Evolutionary conservation across 208 protist genomes (phyloP), one percentile per base, ranked within the genome.

Genomic region (Wallacemonas sp.): DNA sequence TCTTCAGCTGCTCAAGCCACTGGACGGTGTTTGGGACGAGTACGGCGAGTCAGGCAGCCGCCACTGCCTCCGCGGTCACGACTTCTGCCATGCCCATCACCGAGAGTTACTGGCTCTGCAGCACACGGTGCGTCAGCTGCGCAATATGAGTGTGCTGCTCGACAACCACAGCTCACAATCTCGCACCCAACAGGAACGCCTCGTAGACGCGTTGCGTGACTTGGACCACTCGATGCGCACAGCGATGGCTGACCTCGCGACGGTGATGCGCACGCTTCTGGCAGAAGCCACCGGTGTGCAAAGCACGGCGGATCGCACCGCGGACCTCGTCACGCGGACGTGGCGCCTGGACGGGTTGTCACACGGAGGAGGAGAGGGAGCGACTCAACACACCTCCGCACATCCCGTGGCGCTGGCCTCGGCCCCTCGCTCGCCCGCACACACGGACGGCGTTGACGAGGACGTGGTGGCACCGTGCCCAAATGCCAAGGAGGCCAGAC

Each of bases 81-180:
- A 3, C 3, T 61, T 46, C 24, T 61, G 37, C 24, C 24, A 4
- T 37, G 21, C 33, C 4, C 37, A 42, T 12, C 6, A 39, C 6
- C 4, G 50, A 3, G 48, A 57, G n/a, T 32, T 78, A 9, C 39
- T 42, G 24, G 58, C 32, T 19, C 33, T 83, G 46, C 5, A 24
- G 26, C 21, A 45, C 10, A 54, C 83, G 0, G 39, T 54, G 4
- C 76, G 73, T 17, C 73, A 85, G 41, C 75, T 89, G 52, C 68
- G 71, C 15, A 92, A 87, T 61, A 42, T 92, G 3, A 63, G 59
- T 6, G 12, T 46, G 0, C 36, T 92, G 27, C 66, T 92, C 4
- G 80, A 87, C 32, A 73, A 79, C 50, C 55, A 84, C 57, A 60
- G 52, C 1, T 39, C 69, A 0, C 67, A 79, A 19, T 60, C 66